phyloP scores from a whole-genome alignment of 371 early-diverging fungal genomes.

The Mortierella sp. region DNA sequence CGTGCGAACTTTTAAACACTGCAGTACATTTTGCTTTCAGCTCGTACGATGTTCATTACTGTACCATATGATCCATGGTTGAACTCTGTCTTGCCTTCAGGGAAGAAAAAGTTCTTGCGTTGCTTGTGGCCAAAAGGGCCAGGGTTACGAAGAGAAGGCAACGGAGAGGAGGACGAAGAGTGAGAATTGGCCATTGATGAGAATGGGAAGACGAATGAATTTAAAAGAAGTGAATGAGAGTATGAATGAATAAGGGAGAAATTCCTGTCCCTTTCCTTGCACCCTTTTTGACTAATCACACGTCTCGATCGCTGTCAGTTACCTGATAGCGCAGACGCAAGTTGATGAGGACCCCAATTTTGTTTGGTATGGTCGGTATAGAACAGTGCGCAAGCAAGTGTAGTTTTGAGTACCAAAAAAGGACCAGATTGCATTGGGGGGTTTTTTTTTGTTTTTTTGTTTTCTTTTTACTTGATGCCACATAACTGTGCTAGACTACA shows the following conservation, averaged over 20 bases:
- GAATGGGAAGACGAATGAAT: neutral
- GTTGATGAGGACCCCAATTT: neutral
- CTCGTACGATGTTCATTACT: constrained; percentile 18
- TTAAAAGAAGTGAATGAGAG: neutral
- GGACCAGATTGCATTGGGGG: constrained; percentile 5
- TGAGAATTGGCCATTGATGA: constrained; percentile 7
- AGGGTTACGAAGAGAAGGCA: constrained; percentile 39
- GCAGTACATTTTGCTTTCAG: neutral
- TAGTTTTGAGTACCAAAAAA: neutral
- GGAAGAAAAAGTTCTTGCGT: constrained; percentile 59
- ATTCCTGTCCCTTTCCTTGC: neutral
- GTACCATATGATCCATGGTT: constrained; percentile 64
- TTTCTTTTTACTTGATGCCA: neutral
- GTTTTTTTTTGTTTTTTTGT: neutral
- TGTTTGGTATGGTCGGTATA: neutral
- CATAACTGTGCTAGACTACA: constrained; percentile 10
- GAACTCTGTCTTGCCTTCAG: constrained; percentile 58
- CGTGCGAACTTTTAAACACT: too few species aligned
- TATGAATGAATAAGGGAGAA: neutral
- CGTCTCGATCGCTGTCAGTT: too few species aligned
- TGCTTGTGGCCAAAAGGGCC: constrained; percentile 58
- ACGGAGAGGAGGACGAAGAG: constrained; percentile 3
- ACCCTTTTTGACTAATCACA: neutral
- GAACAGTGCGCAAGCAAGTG: neutral
- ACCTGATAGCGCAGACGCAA: too few species aligned